A percentile compares a stretch with the other conserved stretches of the same genome.
These are phyloP conservation scores for Fragilariopsis cylindrus DNA, from an alignment of 108 stramenopile species.

Conservation along the genomic window DNA sequence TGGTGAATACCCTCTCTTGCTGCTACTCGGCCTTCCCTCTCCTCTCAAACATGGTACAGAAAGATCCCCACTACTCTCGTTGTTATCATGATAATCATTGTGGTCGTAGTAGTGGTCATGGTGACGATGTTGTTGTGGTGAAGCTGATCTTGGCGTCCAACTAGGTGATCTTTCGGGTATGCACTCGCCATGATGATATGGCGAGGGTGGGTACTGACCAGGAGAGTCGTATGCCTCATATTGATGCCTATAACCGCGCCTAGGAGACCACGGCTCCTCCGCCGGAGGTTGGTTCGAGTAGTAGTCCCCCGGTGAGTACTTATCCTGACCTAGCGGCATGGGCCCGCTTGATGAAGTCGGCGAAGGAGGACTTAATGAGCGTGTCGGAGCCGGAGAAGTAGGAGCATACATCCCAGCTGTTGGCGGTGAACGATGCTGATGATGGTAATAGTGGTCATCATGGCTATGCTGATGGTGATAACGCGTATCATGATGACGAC, in stretches of 20 bases:
- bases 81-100: conserved; percentile 1
- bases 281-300: background rate
- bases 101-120: conserved; percentile 7
- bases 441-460: background rate
- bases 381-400: conserved; percentile 4
- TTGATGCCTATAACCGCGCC: background rate
- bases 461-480: conserved; percentile 9
- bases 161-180: background rate
- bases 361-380: conserved; percentile 11
- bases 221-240: conserved; percentile 8
- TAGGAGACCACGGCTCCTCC: conserved; percentile 21
- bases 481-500: background rate
- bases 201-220: conserved; percentile 10
- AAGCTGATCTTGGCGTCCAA: conserved; percentile 12
- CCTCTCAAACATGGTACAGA: conserved; percentile 36
- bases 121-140: conserved; percentile 6
- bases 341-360: conserved; percentile 23
- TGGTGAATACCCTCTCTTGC: conserved; percentile 4
- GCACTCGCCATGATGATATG: conserved; percentile 9
- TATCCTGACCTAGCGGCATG: conserved; percentile 26
- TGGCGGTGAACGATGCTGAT: conserved; percentile 6
- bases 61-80: conserved; percentile 18
- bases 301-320: conserved; percentile 31
- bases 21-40: conserved; percentile 6
- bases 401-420: conserved; percentile 12